Conservation (phyloP, 2,329 filamentous ascomycete species). For the Xylariomycetidae sp. region DNA sequence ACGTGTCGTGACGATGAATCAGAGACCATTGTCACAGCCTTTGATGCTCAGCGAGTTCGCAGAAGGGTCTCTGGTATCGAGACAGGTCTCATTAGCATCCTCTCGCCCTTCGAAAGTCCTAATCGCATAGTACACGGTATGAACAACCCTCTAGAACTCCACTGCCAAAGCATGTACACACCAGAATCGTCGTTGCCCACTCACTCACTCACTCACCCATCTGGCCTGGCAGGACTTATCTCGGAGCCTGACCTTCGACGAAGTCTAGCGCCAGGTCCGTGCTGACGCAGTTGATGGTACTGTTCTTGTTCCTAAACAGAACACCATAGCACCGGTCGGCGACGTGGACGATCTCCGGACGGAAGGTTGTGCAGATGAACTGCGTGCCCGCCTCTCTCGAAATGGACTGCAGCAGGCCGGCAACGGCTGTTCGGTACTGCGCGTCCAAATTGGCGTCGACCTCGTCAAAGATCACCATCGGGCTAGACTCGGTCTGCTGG, state of each 20-base stretch:
- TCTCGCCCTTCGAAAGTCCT: too few relatives aligned
- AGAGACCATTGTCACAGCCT: too few relatives aligned
- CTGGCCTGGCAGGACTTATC: too few relatives aligned
- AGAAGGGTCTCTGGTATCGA: too few relatives aligned
- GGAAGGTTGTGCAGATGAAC: constrained; percentile 98
- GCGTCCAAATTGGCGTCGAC: constrained; percentile 98
- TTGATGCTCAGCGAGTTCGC: too few relatives aligned
- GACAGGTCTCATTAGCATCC: too few relatives aligned
- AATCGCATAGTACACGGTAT: too few relatives aligned
- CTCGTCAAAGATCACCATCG: constrained; percentile 98
- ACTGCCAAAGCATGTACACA: too few relatives aligned
- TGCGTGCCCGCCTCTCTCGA: constrained; percentile 62
- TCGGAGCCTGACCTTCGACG: constrained; percentile 71
- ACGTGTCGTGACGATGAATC: too few relatives aligned
- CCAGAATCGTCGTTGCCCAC: too few relatives aligned
- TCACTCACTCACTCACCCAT: too few relatives aligned
- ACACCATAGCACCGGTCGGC: constrained; percentile 98
- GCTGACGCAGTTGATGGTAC: constrained; percentile 83
- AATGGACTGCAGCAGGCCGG: constrained; percentile 76
- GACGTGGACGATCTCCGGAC: constrained; percentile 90
- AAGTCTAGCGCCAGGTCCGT: constrained; percentile 86
- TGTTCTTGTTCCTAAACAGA: constrained; percentile 88
- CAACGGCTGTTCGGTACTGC: constrained; percentile 94
- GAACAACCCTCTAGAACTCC: too few relatives aligned
- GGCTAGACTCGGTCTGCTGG: constrained; percentile 92